Base-by-base conservation (phyloP, 2,329 filamentous ascomycete genomes). In the Coniochaeta sp. region DNA sequence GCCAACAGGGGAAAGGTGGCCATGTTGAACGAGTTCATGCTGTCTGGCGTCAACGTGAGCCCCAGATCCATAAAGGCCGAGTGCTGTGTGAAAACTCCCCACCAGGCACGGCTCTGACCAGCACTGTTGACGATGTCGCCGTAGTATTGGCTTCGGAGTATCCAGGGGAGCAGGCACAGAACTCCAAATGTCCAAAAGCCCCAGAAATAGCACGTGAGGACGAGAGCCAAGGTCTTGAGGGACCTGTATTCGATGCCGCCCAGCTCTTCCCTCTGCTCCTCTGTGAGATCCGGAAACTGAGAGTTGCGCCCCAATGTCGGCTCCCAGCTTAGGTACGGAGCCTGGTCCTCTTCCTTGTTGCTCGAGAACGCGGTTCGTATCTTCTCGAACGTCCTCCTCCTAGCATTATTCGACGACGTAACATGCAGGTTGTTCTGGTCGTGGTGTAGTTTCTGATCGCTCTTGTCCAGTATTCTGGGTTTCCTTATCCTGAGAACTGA, bases 211-310 rank as follows among this genome's bases (percentile, higher is more conserved):
- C 71, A 73, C 3, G 87, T 77, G 18, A 97, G 73, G 27, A 97
- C 83, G 26, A 89, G 65, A 1, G 89, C 88, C 47, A 99, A 71
- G 2, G 90, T 89, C 67, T 96, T 95, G 54, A 99, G 67, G 0
- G 92, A 89, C 6, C 94, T 86, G 63, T 99, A 99, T 67, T 99
- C 94, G 56, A 99, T 96, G 18, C 94, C 94, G 10, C 94, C 94
- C 2, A 99, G 73, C 67, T 99, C 94, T 64, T 99, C 91, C 58
- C 94, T 82, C 68, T 99, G 91, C 57, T 94, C 90, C 58, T 95
- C 87, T 0, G 87, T 89, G 57, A 99, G 69, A 58, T 91, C 89
- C 12, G 94, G 79, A 63, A 97, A 99, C 32, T 89, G 86, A 10
- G 92, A 97, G 66, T 99, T 99, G 56, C 94, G 84, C 22, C 87